Base-by-base conservation (phyloP, 345 rosid species). In the Raphanus raphanistrum region DNA sequence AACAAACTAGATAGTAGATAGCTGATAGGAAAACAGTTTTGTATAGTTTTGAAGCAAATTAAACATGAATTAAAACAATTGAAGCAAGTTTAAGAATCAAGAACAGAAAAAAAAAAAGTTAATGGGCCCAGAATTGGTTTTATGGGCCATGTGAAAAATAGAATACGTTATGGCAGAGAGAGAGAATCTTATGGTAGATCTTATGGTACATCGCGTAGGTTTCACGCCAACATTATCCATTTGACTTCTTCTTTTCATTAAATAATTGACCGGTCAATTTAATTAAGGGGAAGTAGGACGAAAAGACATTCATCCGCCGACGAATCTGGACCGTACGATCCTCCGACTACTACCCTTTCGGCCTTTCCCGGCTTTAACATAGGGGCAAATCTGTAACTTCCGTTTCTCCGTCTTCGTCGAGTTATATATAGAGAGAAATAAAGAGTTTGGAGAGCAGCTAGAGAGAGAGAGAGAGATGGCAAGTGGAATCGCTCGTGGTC, bases 401-500 rank as follows among this genome's bases (percentile, higher is more conserved):
- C 61, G 16, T 54, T 63, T 64, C 10, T 15, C 63, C n/a, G 13
- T 66, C 81, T 72, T 58, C 72, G 15, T 66, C 77, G 76, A 43
- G 41, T 57, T 77, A 64, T 71, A 71, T 31, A 75, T 6, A 58
- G 38, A 66, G 28, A 52, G 58, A 55, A 10, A 36, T 26, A n/a
- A 66, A 54, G 41, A 74, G 69, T 68, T 75, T 58, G 29, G 41
- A 29, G 59, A 67, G 69, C 13, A 55, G 28, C 60, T 29, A 58
- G 9, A n/a, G 29, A 48, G 62, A 60, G 7, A 17, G 2, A 50
- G 12, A 76, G 66, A 94, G 59, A 94, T 94, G 98, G 88, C 98
- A 8, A 86, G 89, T 63, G 97, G 97, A 38, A 92, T 94, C 66
- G 96, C 98, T 54, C 92, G 98, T 71, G 98, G 98, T 43, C 90